Percentiles rank a stretch among this genome's conserved stretches.
Conservation (phyloP, 73 alveolate species). For the Tetrahymena malaccensis region DNA sequence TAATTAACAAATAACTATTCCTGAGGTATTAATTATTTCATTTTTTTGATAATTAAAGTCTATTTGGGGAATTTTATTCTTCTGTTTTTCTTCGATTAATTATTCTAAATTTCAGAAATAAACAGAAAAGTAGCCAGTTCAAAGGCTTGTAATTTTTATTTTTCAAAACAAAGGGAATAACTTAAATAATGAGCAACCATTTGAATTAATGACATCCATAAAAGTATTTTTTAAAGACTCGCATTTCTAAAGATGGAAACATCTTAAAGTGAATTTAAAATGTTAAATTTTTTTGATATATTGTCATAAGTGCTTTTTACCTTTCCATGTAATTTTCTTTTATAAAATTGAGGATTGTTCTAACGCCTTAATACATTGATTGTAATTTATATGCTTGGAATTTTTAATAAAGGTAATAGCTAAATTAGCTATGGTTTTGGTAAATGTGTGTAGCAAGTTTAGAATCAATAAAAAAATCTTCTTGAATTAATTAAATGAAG, state of each 20-base stretch:
- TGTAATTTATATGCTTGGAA: too few species aligned
- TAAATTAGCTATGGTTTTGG: too few species aligned
- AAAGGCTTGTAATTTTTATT: not conserved
- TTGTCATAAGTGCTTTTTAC: not conserved
- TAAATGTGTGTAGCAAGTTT: not conserved
- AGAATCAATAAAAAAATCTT: not conserved
- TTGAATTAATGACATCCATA: too few species aligned
- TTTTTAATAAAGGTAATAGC: not conserved
- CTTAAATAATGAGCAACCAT: not conserved
- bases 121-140: not conserved
- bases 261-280: too few species aligned
- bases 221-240: too few species aligned
- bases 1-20: not conserved
- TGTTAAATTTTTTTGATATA: too few species aligned
- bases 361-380: too few species aligned
- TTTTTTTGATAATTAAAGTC: not conserved
- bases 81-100: not conserved
- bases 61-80: not conserved
- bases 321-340: not conserved
- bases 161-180: too few species aligned
- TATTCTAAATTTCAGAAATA: not conserved
- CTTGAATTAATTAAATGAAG: not conserved
- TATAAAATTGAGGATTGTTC: not conserved
- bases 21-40: not conserved
- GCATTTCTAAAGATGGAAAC: too few species aligned